These are phyloP conservation scores for Ilyonectria mors-panacis DNA, from an alignment of 2,329 filamentous ascomycete species.

Conservation along the genomic window DNA sequence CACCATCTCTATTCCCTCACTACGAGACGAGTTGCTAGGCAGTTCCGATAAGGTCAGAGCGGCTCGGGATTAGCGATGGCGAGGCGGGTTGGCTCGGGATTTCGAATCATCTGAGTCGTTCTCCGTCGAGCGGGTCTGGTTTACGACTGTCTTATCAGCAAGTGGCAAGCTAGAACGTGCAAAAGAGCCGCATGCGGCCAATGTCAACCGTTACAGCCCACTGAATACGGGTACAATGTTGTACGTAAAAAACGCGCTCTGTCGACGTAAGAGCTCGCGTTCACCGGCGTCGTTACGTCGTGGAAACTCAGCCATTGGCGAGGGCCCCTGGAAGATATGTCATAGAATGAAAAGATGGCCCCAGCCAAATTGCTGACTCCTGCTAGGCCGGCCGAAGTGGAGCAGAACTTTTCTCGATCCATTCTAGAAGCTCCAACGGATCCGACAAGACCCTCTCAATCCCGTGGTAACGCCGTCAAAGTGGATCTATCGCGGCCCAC, in stretches of 20 bases:
- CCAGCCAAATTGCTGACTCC: slow-evolving; percentile 14
- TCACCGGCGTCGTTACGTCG: slow-evolving; percentile 25
- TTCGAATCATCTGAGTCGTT: not conserved
- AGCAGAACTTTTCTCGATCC: slow-evolving; percentile 19
- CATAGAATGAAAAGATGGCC: slow-evolving; percentile 9
- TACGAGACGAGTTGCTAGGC: not conserved
- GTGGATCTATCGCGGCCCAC: slow-evolving; percentile 9
- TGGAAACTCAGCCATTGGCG: slow-evolving; percentile 29
- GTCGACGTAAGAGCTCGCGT: slow-evolving; percentile 1
- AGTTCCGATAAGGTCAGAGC: not conserved
- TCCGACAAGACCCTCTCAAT: slow-evolving; percentile 19
- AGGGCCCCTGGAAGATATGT: slow-evolving; percentile 15
- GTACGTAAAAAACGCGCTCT: slow-evolving; percentile 11
- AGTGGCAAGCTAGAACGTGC: not conserved
- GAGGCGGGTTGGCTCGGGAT: not conserved
- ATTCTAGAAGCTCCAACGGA: slow-evolving; percentile 31
- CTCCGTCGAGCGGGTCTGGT: not conserved
- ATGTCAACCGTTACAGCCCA: not conserved
- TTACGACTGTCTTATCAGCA: too few species aligned
- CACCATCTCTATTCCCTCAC: not conserved
- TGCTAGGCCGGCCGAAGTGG: slow-evolving; percentile 7
- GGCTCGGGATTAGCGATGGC: not conserved
- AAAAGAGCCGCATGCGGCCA: not conserved
- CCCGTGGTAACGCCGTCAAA: slow-evolving; percentile 27
- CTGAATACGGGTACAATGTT: not conserved